Percentiles rank a stretch among this genome's conserved stretches.
phyloP scores from a whole-genome alignment of 1,139 yeast genomes.

The Diutina pseudorugosa region DNA sequence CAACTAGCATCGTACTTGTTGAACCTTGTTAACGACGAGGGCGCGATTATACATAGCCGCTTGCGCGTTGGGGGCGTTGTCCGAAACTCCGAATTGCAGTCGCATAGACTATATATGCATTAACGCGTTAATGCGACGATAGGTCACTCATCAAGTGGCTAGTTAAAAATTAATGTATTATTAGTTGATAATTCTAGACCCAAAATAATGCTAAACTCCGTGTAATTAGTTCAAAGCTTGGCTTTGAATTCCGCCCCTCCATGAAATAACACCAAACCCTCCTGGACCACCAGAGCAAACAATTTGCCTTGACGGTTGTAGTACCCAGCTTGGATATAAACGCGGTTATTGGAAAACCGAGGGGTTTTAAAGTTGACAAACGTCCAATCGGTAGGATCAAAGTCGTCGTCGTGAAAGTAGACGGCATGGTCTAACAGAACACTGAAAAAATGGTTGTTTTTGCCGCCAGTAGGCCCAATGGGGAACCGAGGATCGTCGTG shows the following conservation, averaged over 20 bases:
- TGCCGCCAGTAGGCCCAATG: slow-evolving; percentile 3
- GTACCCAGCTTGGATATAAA: slow-evolving; percentile 48
- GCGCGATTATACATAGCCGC: background rate
- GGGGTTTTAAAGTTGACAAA: slow-evolving; percentile 38
- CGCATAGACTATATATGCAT: background rate
- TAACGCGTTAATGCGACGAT: too few relatives aligned
- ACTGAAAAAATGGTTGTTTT: slow-evolving; percentile 20
- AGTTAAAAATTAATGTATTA: too few relatives aligned
- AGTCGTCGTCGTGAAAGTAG: slow-evolving; percentile 50
- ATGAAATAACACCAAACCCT: slow-evolving; percentile 32
- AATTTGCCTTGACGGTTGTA: slow-evolving; percentile 39
- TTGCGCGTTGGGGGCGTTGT: background rate
- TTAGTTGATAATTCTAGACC: background rate
- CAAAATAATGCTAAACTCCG: background rate
- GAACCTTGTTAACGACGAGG: background rate
- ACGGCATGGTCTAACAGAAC: slow-evolving; percentile 59
- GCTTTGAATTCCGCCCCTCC: background rate
- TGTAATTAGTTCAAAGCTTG: background rate
- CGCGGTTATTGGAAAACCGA: slow-evolving; percentile 43
- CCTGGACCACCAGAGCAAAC: slow-evolving; percentile 57
- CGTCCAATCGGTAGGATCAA: slow-evolving; percentile 43
- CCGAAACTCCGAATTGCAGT: background rate
- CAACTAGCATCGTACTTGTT: background rate
- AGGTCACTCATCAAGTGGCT: background rate
- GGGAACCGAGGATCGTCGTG: slow-evolving; percentile 13